These are phyloP conservation scores for Dipodascus geniculatus DNA, from an alignment of 805 yeast genomes.

Conservation along the genomic window DNA sequence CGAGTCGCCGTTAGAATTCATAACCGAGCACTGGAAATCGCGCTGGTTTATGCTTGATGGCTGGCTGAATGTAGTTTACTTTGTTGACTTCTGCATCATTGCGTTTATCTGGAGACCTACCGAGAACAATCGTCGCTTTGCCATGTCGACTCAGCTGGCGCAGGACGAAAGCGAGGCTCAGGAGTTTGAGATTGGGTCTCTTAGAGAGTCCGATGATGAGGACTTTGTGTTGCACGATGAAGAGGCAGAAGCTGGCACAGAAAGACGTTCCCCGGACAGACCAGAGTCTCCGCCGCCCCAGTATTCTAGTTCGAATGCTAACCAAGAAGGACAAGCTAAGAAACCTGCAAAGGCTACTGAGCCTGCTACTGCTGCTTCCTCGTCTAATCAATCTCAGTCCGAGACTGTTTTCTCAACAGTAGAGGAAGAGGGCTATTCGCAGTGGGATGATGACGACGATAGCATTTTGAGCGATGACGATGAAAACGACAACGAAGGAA, in stretches of 20 bases:
- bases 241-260: not conserved
- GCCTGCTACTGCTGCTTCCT: not conserved
- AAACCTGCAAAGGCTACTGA: not conserved
- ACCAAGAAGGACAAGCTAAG: not conserved
- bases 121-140: slow-evolving; percentile 85
- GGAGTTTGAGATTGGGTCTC: slow-evolving; percentile 50
- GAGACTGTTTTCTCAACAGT: slow-evolving; percentile 12
- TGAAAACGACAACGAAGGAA: slow-evolving; percentile 1
- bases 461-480: slow-evolving; percentile 1
- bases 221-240: slow-evolving; percentile 10
- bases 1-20: slow-evolving; percentile 60
- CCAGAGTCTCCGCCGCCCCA: not conserved
- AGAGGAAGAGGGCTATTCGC: slow-evolving; percentile 16
- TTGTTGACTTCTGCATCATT: slow-evolving; percentile 67
- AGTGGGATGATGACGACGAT: slow-evolving; percentile 2
- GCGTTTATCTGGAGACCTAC: slow-evolving; percentile 97
- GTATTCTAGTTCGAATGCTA: not conserved
- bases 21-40: slow-evolving; percentile 86
- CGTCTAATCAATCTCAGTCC: not conserved
- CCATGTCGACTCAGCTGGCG: slow-evolving; percentile 77
- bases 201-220: slow-evolving; percentile 32
- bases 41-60: slow-evolving; percentile 82
- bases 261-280: too few relatives aligned
- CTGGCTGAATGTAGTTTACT: slow-evolving; percentile 89
- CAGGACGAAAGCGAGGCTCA: slow-evolving; percentile 66